Evolutionary conservation across 2,329 filamentous ascomycete genomes (phyloP).

Genomic region (Ophioceras dolichostomum): DNA sequence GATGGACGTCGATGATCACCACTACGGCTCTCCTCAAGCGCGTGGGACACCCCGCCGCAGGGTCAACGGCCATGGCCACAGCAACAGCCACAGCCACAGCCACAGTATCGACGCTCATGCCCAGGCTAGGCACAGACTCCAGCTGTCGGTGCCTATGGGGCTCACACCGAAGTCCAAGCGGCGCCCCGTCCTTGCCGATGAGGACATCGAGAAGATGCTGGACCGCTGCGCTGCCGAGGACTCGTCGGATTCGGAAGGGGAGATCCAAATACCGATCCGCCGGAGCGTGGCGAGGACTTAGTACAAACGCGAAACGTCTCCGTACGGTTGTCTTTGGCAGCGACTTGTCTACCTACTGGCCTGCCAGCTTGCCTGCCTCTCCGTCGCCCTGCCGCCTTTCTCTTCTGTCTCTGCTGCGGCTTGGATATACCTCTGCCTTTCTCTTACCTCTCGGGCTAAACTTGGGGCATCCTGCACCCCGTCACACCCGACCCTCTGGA

Average conservation of each 20-base stretch:
- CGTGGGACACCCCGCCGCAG: constrained; percentile 30
- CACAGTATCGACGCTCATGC: no score
- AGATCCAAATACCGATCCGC: constrained; percentile 35
- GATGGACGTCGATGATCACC: constrained; percentile 34
- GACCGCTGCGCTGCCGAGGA: constrained; percentile 37
- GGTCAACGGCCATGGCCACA: constrained; percentile 22
- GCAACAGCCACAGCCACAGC: constrained; percentile 12
- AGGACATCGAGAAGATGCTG: constrained; percentile 47
- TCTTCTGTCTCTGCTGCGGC: neutral
- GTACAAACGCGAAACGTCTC: no score
- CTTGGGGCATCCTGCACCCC: no score
- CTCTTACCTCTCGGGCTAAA: no score
- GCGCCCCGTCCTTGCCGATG: constrained; percentile 33
- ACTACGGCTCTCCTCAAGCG: constrained; percentile 19
- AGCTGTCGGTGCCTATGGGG: constrained; percentile 36
- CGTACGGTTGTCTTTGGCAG: no score
- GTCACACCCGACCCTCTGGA: no score
- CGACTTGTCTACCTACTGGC: no score
- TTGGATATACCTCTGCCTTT: no score
- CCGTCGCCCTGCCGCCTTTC: neutral
- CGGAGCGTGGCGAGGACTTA: constrained; percentile 1
- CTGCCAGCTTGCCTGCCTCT: no score
- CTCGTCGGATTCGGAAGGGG: constrained; percentile 44
- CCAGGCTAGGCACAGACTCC: no score
- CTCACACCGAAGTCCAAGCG: constrained; percentile 26